phyloP scores from a whole-genome alignment of 169 alveolate genomes.

The Plasmodium gallinaceum region DNA sequence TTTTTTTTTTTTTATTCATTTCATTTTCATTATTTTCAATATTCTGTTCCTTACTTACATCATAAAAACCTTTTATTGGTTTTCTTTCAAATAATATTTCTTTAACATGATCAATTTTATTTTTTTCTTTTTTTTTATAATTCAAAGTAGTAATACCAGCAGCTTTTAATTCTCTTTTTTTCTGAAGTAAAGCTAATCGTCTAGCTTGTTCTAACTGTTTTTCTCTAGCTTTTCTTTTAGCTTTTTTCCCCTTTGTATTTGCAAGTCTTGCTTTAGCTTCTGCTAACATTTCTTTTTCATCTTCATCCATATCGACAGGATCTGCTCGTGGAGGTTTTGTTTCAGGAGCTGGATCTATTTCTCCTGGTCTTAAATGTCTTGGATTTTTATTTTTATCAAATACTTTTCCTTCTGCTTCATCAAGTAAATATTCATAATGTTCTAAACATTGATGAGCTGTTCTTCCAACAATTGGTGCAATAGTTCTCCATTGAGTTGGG shows the following conservation, averaged over 20 bases:
- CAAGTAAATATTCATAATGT: conserved; percentile 98
- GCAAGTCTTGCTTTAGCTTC: conserved; percentile 99
- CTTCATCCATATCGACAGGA: conserved; percentile 99
- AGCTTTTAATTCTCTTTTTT: conserved; percentile 98
- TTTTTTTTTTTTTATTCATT: background rate
- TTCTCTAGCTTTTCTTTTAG: conserved; percentile 99
- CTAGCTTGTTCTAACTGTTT: conserved; percentile 97
- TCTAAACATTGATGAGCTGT: conserved; percentile 99
- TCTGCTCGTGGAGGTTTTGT: conserved; percentile 99
- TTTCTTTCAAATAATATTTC: conserved; percentile 96
- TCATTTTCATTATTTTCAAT: conserved; percentile 85
- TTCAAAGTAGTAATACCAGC: conserved; percentile 96
- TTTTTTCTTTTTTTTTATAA: conserved; percentile 86
- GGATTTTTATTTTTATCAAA: conserved; percentile 92
- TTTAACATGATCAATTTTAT: conserved; percentile 95
- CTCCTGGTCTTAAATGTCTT: conserved; percentile 98
- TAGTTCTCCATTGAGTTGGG: conserved; percentile 99
- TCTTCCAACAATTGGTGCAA: conserved; percentile 99
- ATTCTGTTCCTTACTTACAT: conserved; percentile 89
- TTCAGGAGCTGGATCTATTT: conserved; percentile 99
- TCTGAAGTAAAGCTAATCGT: conserved; percentile 96
- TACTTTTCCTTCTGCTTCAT: conserved; percentile 97
- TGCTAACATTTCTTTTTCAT: conserved; percentile 99
- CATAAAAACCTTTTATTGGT: conserved; percentile 96
- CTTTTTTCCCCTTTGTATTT: conserved; percentile 99